phyloP scores from a whole-genome alignment of 2,329 filamentous ascomycete genomes.

The Cladosporium colombiae region DNA sequence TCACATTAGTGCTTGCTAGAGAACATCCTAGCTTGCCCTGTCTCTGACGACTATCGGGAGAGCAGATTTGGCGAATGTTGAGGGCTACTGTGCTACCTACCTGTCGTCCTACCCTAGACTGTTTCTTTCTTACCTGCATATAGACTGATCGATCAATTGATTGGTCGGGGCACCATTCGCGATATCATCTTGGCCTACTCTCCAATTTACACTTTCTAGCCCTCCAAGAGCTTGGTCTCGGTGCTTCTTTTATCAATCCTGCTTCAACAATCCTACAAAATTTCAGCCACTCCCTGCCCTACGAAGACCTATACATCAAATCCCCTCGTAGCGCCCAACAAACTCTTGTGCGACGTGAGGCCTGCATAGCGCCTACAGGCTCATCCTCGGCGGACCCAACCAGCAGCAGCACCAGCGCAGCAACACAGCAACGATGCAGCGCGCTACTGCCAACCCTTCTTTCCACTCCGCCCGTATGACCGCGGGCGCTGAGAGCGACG shows the following conservation, averaged over 20 bases:
- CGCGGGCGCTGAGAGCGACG: constrained; percentile 31
- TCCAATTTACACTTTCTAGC: background rate
- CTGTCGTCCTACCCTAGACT: background rate
- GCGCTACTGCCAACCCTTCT: constrained; percentile 32
- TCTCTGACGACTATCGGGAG: background rate
- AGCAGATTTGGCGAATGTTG: background rate
- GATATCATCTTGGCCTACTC: background rate
- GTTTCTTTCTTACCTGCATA: background rate
- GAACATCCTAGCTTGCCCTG: background rate
- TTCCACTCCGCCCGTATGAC: constrained; percentile 28
- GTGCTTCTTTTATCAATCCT: background rate
- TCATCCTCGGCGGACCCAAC: constrained; percentile 1
- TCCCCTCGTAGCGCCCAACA: background rate
- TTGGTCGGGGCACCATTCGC: background rate
- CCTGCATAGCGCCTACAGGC: constrained; percentile 1
- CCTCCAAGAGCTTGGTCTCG: background rate
- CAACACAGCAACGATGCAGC: constrained; percentile 30
- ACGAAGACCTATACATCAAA: background rate
- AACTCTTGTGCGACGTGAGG: background rate
- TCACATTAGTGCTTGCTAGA: background rate
- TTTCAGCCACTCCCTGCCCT: background rate
- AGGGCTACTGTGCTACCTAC: background rate
- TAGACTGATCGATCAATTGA: background rate
- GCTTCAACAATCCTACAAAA: background rate
- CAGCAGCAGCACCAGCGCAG: background rate